These are phyloP conservation scores for Neurospora pannonica DNA, from an alignment of 495 filamentous ascomycete species.

Conservation along the genomic window DNA sequence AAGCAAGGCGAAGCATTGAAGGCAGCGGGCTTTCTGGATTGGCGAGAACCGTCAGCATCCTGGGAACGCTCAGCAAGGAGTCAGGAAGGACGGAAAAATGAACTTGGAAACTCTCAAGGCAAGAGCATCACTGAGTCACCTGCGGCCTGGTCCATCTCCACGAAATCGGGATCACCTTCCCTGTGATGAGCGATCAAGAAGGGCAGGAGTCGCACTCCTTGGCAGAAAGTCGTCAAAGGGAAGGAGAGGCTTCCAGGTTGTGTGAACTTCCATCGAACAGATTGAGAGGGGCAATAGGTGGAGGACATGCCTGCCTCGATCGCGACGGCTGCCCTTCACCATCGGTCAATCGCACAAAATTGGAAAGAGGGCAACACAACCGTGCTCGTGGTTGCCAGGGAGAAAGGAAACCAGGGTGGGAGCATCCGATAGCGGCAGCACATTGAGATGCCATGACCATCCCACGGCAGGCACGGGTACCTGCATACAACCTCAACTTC, in stretches of 20 bases:
- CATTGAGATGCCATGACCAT: not conserved
- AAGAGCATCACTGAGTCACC: not conserved
- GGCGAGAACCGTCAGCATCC: not conserved
- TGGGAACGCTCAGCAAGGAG: not conserved
- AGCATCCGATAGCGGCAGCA: not conserved
- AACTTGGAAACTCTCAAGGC: not conserved
- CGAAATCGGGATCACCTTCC: not conserved
- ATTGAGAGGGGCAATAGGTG: not conserved
- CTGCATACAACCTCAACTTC: not conserved
- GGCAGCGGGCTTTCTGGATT: not conserved
- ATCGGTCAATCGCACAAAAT: not conserved
- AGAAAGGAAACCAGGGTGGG: not conserved
- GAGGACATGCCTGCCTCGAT: not conserved
- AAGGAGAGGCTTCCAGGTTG: not conserved
- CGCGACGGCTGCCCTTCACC: not conserved
- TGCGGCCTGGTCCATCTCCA: not conserved
- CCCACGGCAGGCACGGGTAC: not conserved
- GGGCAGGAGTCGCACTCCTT: not conserved
- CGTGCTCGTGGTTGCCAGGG: not conserved
- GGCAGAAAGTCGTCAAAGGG: not conserved
- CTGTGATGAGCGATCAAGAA: not conserved
- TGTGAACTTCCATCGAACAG: not conserved
- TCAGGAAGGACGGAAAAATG: not conserved
- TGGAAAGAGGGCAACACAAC: not conserved
- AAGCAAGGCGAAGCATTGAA: not conserved